Evolutionary conservation across 805 yeast species (phyloP), one percentile per base, ranked within the genome.

Genomic region (Scheffersomyces lignosus): DNA sequence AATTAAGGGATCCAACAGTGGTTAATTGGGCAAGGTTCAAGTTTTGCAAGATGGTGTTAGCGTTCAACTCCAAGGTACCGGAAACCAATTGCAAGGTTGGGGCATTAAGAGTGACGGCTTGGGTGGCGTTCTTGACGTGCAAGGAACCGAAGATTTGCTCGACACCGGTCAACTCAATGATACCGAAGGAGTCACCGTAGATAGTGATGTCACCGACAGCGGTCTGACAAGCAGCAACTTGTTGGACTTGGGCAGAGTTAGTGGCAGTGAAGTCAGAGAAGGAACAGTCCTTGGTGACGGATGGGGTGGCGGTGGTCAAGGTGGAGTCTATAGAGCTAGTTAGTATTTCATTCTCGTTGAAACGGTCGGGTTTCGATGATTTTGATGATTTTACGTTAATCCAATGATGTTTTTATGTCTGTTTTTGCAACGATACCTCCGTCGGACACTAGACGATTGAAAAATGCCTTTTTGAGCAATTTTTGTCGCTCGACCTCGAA

Each of bases 121-220:
- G 46, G 28, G 87, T 73, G 47, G 90, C 85, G 59, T 85, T 83
- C 60, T 58, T 66, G 57, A 87, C 70, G 34, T 59, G 65, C 58
- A 93, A 71, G 55, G 80, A 76, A 70, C 98, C 99, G 58, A 78
- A 78, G 52, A 93, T 70, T 56, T 77, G 80, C 70, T 82, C 43
- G 50, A 90, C 84, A 48, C 85, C 87, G 58, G 83, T 82, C 54
- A 93, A 71, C 41, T 81, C 74, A 50, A 83, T 82, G 41, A 77
- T 51, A 48, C 80, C 81, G 44, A 83, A 64, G 14, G 45, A 50
- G 46, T 66, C 72, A 69, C 90, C 90, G 40, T 75, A 57, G 58
- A 91, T 75, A 66, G 71, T 63, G 53, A 93, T 70, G 62, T 82
- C 82, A 75, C 96, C 98, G 47, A 77, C 76, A 50, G 93, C 74